Percentiles rank a stretch among this genome's conserved stretches.
Evolutionary conservation across 495 filamentous ascomycete species (phyloP).

Genomic region (Penicillium riverlandense): DNA sequence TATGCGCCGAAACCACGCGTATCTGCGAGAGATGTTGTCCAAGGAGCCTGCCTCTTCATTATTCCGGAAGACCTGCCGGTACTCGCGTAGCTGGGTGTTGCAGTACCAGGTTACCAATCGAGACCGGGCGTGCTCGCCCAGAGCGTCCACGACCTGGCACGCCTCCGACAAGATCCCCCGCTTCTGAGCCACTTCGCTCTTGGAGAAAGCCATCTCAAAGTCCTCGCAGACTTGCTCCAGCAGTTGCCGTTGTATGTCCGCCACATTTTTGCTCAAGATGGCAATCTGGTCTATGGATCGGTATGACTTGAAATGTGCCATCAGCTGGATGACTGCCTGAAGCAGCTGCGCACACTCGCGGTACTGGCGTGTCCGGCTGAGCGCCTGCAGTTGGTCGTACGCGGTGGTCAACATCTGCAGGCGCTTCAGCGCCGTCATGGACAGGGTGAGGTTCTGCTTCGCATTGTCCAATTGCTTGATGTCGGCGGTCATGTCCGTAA

Average conservation of each 20-base stretch:
- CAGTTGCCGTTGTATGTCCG: constrained; percentile 88
- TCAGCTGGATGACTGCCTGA: constrained; percentile 93
- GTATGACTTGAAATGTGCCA: constrained; percentile 98
- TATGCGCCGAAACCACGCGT: constrained; percentile 94
- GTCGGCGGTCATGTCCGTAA: constrained; percentile 98
- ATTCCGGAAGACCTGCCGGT: constrained; percentile 88
- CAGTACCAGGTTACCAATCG: constrained; percentile 93
- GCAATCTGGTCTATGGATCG: constrained; percentile 97
- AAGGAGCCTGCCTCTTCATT: constrained; percentile 95
- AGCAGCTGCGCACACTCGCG: constrained; percentile 92
- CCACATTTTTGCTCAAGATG: constrained; percentile 83
- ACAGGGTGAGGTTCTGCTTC: constrained; percentile 91
- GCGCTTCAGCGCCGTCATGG: constrained; percentile 96
- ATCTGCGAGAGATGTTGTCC: constrained; percentile 92
- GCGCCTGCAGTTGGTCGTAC: constrained; percentile 85
- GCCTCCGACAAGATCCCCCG: constrained; percentile 73
- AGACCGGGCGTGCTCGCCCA: constrained; percentile 81
- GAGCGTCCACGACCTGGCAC: constrained; percentile 88
- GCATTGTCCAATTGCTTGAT: constrained; percentile 97
- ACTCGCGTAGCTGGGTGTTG: constrained; percentile 93
- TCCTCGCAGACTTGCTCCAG: constrained; percentile 97
- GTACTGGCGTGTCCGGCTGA: constrained; percentile 85
- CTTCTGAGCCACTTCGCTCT: constrained; percentile 68
- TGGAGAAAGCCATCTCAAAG: constrained; percentile 92
- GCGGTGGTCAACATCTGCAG: constrained; percentile 98